Evolutionary conservation across 78 protist genomes (phyloP).

Genomic region (slime mould (Dictyostelium discoideum)): DNA sequence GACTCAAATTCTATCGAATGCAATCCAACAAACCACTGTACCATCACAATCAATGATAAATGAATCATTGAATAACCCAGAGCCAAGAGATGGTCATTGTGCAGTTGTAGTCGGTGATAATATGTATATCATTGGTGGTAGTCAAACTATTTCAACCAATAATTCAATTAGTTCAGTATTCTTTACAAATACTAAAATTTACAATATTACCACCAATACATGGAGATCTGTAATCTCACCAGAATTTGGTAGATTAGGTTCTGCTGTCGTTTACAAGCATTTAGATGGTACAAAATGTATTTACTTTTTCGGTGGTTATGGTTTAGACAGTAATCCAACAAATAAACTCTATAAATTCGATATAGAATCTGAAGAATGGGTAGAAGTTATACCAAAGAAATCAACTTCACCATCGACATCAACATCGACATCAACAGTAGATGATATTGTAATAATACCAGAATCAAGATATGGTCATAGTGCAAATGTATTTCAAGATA

Average conservation of each 20-base stretch:
- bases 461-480: conserved; percentile 29
- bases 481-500: conserved; percentile 46
- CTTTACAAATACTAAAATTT: not conserved
- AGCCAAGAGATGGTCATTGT: conserved; percentile 65
- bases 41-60: not conserved
- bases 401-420: not conserved
- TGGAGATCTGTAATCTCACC: conserved; percentile 26
- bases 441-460: not conserved
- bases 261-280: not conserved
- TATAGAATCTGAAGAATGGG: conserved; percentile 15
- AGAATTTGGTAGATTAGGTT: conserved; percentile 45
- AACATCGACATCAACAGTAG: not conserved
- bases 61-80: not conserved
- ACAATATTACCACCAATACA: not conserved
- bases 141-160: not conserved
- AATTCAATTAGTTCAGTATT: conserved; percentile 17
- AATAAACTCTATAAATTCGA: conserved; percentile 12
- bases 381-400: not conserved
- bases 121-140: conserved; percentile 68
- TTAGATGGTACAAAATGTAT: conserved; percentile 21
- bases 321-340: not conserved
- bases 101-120: conserved; percentile 32
- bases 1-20: not conserved
- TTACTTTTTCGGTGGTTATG: conserved; percentile 67
- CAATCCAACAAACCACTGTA: not conserved